A percentile compares a stretch with the other conserved stretches of the same genome.
phyloP scores from a whole-genome alignment of 306 rosid species.

The Cucumis melo region DNA sequence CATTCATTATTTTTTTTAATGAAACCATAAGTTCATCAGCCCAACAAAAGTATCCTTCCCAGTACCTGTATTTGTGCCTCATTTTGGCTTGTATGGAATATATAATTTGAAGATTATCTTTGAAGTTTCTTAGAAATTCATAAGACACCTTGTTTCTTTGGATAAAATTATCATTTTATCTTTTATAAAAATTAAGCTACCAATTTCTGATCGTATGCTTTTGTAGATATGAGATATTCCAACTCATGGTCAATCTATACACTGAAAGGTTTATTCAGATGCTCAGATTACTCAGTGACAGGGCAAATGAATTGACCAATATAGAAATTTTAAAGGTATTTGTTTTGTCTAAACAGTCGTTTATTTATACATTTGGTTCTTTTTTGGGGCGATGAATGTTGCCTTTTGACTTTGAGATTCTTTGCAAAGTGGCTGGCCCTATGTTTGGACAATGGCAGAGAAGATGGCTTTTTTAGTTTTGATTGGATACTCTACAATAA shows the following conservation, averaged over 20 bases:
- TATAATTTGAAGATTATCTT: neutral
- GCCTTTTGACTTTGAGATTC: neutral
- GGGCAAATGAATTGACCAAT: constrained; percentile 74
- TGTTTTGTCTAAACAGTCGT: constrained; percentile 10
- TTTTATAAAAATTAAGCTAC: neutral
- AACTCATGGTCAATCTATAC: constrained; percentile 87
- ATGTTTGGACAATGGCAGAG: neutral
- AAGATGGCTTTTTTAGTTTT: neutral
- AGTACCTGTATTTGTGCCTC: neutral
- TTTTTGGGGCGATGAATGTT: neutral
- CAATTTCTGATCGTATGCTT: constrained; percentile 14
- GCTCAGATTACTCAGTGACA: constrained; percentile 91
- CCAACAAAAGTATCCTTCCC: neutral
- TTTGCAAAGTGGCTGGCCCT: neutral
- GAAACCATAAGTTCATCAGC: neutral
- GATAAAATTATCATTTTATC: neutral
- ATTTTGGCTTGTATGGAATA: neutral
- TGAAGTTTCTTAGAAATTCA: neutral
- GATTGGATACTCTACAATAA: neutral
- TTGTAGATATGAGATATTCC: constrained; percentile 94
- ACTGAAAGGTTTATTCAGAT: constrained; percentile 95
- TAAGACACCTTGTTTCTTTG: neutral
- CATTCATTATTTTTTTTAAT: neutral
- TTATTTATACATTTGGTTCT: neutral
- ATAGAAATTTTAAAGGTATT: constrained; percentile 89